Evolutionary conservation across 257 asterid genomes (phyloP), one percentile per base, ranked within the genome.

Genomic region (Phtheirospermum japonicum): DNA sequence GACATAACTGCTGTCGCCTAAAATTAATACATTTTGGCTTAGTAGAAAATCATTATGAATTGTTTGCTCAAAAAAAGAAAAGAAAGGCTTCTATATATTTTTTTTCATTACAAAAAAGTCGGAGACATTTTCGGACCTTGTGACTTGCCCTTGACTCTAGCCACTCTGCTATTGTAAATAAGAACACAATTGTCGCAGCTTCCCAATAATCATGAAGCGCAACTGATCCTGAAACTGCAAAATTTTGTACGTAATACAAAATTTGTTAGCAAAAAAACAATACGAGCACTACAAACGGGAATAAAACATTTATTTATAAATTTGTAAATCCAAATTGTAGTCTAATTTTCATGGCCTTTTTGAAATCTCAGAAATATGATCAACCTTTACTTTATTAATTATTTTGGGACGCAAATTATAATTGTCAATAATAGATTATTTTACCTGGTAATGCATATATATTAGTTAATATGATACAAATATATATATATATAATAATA

Each of bases 171-270:
- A 76, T 80, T 31, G 90, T 71, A 56, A 88, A 88, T 17, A 88
- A 69, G 71, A 88, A 88, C 2, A 88, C 95, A 40, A 88, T 88
- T 6, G 95, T 80, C 7, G 71, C 96, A 53, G 96, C 96, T 77
- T 88, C 96, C 95, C 86, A 83, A 68, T 80, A 88, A 73, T 88
- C 96, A 8, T 64, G 71, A 18, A 88, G 77, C 50, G 75, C 89
- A 39, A 82, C 52, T 23, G 96, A 85, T 48, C 96, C 96, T 1
- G 57, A 77, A 75, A 88, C 96, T 85, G 85, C 66, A 70, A 65
- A 17, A 2, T 23, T 39, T 26, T 33, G 9, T 33, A 33, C 13
- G 26, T 53, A 60, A 37, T 6, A 32, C 10, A 16, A 43, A 17
- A 39, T 26, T 13, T 36, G 43, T 36, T 36, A 36, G 43, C 43